These are phyloP conservation scores for Atkinsonella hypoxylon DNA, from an alignment of 2,329 filamentous ascomycete genomes.

Conservation along the genomic window DNA sequence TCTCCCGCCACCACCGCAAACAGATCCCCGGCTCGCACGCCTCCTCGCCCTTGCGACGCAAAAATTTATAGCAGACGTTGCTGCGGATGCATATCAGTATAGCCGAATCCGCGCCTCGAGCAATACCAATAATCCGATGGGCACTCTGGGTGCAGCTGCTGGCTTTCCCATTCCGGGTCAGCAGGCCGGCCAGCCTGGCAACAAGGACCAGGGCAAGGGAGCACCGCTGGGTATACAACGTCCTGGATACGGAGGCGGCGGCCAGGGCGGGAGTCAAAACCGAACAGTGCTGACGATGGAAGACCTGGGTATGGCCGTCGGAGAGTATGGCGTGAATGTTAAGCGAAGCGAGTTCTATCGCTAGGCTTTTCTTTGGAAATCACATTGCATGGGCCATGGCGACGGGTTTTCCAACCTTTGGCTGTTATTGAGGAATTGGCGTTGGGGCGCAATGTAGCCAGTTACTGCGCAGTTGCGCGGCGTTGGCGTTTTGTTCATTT, in stretches of 20 bases:
- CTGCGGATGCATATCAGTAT: slow-evolving; percentile 96
- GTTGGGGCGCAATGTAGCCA: not conserved
- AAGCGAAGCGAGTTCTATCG: slow-evolving; percentile 97
- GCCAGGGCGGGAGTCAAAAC: slow-evolving; percentile 78
- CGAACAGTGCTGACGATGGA: slow-evolving; percentile 97
- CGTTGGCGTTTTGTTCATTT: not conserved
- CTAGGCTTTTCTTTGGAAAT: slow-evolving; percentile 22
- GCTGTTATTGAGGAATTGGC: not conserved
- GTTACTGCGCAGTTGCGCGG: not conserved
- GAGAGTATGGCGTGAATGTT: slow-evolving; percentile 94
- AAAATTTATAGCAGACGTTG: slow-evolving; percentile 96
- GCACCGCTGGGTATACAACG: slow-evolving; percentile 62
- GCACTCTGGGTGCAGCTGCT: slow-evolving; percentile 64
- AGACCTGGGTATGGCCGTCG: slow-evolving; percentile 93
- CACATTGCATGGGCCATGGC: not conserved
- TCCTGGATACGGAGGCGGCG: slow-evolving; percentile 75
- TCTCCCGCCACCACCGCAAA: slow-evolving; percentile 82
- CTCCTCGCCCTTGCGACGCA: slow-evolving; percentile 95
- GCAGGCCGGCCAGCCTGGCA: slow-evolving; percentile 41
- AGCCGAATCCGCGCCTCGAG: slow-evolving; percentile 84
- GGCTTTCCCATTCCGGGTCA: slow-evolving; percentile 57
- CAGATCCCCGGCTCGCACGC: slow-evolving; percentile 78
- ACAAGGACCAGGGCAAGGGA: slow-evolving; percentile 44
- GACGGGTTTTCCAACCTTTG: not conserved
- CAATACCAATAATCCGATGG: slow-evolving; percentile 84